Conservation (phyloP, 179 eudicot species). For the Spinacia oleracea region DNA sequence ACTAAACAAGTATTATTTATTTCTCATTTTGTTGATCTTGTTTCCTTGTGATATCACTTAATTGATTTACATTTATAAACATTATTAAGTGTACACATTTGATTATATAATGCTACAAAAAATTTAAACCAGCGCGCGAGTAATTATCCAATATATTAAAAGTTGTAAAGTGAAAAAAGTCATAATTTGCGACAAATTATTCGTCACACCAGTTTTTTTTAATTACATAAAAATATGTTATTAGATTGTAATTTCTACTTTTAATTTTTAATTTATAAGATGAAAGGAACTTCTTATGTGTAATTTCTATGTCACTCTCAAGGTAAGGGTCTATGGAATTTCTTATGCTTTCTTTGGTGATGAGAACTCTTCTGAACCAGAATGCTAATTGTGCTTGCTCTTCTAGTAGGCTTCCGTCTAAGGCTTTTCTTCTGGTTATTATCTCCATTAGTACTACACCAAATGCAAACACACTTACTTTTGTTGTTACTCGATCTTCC, state of each 20-base stretch:
- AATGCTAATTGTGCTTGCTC: conserved; percentile 33
- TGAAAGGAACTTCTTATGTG: too few species aligned
- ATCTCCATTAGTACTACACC: conserved; percentile 48
- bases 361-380: conserved; percentile 41
- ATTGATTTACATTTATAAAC: too few species aligned
- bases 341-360: conserved; percentile 29
- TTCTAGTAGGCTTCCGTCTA: conserved; percentile 44
- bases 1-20: not conserved
- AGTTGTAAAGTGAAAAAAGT: too few species aligned
- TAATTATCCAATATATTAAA: too few species aligned
- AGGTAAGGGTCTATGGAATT: conserved; percentile 37
- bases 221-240: too few species aligned
- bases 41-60: not conserved
- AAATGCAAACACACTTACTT: conserved; percentile 43
- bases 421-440: conserved; percentile 42
- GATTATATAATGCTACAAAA: too few species aligned
- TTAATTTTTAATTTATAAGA: too few species aligned
- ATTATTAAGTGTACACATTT: too few species aligned
- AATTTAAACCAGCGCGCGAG: too few species aligned
- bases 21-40: not conserved
- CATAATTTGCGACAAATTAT: too few species aligned
- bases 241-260: too few species aligned
- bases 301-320: conserved; percentile 26
- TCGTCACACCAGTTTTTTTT: too few species aligned
- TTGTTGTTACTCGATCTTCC: conserved; percentile 48